phyloP scores from a whole-genome alignment of 225 moss, liverwort and hornwort species.

The Sphagnum tenellum region DNA sequence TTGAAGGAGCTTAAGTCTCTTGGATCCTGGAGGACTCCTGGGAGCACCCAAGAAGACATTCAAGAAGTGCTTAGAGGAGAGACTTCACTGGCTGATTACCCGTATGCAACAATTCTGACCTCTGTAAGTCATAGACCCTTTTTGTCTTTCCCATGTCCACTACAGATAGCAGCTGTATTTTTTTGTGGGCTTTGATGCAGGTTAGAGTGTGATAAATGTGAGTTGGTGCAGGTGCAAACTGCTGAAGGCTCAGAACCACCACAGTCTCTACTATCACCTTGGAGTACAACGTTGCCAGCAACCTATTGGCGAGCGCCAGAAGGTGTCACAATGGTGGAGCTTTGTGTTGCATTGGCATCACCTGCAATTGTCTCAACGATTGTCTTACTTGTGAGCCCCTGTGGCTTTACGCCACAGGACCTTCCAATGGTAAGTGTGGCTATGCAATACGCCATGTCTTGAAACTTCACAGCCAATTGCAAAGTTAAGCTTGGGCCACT shows the following conservation, averaged over 20 bases:
- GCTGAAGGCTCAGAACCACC: slow-evolving; percentile 57
- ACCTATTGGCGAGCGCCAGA: slow-evolving; percentile 69
- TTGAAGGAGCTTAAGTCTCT: slow-evolving; percentile 40
- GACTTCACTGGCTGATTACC: slow-evolving; percentile 74
- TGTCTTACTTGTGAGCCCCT: slow-evolving; percentile 50
- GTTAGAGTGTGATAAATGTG: too few relatives aligned
- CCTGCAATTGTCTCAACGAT: slow-evolving; percentile 76
- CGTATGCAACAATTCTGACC: slow-evolving; percentile 68
- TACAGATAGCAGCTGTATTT: too few relatives aligned
- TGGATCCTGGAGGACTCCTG: slow-evolving; percentile 24
- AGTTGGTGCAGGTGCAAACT: slow-evolving; percentile 43
- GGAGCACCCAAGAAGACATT: slow-evolving; percentile 28
- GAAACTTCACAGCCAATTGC: too few relatives aligned
- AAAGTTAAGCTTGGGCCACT: too few relatives aligned
- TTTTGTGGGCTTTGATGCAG: too few relatives aligned
- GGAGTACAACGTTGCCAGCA: slow-evolving; percentile 28
- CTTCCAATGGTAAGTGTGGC: slow-evolving; percentile 58
- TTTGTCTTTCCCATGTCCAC: too few relatives aligned
- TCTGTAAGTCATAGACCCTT: slow-evolving; percentile 52
- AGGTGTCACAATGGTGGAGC: slow-evolving; percentile 58
- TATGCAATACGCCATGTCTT: background rate
- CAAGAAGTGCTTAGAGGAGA: slow-evolving; percentile 49
- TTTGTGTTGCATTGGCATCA: slow-evolving; percentile 60
- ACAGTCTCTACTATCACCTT: slow-evolving; percentile 61
- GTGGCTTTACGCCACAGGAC: slow-evolving; percentile 64